Evolutionary conservation across 148 eudicot genomes (phyloP).

Genomic region (Vaccinium darrowii): DNA sequence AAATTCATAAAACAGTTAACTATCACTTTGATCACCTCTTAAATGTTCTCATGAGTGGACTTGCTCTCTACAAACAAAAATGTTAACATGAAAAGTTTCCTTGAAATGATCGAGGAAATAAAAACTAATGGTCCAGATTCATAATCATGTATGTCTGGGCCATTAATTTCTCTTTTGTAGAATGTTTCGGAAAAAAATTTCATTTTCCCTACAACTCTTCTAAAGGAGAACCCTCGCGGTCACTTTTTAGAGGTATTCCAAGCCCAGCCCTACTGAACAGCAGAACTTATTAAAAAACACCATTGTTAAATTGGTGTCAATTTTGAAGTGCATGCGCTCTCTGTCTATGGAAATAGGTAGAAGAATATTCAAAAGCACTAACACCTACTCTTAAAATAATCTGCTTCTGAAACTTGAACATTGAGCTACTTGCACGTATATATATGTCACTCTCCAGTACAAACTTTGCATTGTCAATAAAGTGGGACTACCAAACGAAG

Average conservation of each 20-base stretch:
- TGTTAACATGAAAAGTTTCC: too few relatives aligned
- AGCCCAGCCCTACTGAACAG: not conserved
- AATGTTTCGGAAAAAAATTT: too few relatives aligned
- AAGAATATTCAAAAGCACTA: not conserved
- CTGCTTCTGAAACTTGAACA: conserved; percentile 6
- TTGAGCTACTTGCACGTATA: not conserved
- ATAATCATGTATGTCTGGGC: too few relatives aligned
- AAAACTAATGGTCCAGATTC: too few relatives aligned
- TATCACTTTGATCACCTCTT: too few relatives aligned
- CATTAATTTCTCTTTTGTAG: too few relatives aligned
- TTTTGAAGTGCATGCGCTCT: conserved; percentile 10
- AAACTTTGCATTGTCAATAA: conserved; percentile 38
- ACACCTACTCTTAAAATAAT: not conserved
- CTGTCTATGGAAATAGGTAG: not conserved
- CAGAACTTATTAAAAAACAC: not conserved
- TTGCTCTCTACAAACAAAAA: too few relatives aligned
- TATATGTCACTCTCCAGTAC: not conserved
- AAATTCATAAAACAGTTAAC: too few relatives aligned
- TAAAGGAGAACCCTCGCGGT: too few relatives aligned
- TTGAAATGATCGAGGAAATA: too few relatives aligned
- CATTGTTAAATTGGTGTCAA: not conserved
- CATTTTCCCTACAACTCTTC: too few relatives aligned
- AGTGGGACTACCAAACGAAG: conserved; percentile 24
- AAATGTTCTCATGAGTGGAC: too few relatives aligned
- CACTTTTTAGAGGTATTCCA: not conserved